Percentiles rank a stretch among this genome's conserved stretches.
phyloP scores from a whole-genome alignment of 352 stramenopile genomes.

The Sclerospora graminicola region DNA sequence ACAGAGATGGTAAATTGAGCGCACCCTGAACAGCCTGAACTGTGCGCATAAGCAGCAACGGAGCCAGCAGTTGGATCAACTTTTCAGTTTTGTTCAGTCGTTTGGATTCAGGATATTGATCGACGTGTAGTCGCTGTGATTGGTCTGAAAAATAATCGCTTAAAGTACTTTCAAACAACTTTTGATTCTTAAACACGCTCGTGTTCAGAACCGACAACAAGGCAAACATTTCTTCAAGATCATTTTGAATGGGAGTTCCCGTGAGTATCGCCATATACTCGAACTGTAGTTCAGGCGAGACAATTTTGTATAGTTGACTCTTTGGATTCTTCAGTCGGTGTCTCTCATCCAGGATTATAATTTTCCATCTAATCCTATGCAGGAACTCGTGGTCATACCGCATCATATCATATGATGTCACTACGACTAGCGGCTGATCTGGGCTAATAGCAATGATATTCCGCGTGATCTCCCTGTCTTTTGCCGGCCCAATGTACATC shows the following conservation, averaged over 20 bases:
- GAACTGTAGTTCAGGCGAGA: conserved; percentile 27
- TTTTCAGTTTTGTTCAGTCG: conserved; percentile 22
- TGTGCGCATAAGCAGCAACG: conserved; percentile 53
- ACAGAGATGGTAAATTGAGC: conserved; percentile 60
- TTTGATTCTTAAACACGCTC: conserved; percentile 58
- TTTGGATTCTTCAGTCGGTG: conserved; percentile 85
- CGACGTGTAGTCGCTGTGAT: conserved; percentile 26
- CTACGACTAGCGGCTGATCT: conserved; percentile 34
- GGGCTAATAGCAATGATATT: conserved; percentile 6
- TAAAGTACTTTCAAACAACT: conserved; percentile 43
- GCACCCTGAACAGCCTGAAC: conserved; percentile 57
- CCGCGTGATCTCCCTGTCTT: conserved; percentile 30
- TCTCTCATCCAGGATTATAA: conserved; percentile 81
- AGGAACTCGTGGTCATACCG: conserved; percentile 51
- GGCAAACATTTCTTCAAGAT: conserved; percentile 72
- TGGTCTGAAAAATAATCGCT: conserved; percentile 58
- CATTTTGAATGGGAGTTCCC: conserved; percentile 86
- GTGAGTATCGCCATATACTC: conserved; percentile 56
- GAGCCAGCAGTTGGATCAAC: conserved; percentile 49
- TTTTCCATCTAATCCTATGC: conserved; percentile 29
- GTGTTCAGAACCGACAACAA: conserved; percentile 80
- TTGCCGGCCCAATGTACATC: conserved; percentile 49
- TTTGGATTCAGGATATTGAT: conserved; percentile 14
- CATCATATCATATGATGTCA: conserved; percentile 71
- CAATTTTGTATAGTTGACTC: conserved; percentile 36